Conservation (phyloP, 441 rosid genomes). For the Arabidopsis hybrid region DNA sequence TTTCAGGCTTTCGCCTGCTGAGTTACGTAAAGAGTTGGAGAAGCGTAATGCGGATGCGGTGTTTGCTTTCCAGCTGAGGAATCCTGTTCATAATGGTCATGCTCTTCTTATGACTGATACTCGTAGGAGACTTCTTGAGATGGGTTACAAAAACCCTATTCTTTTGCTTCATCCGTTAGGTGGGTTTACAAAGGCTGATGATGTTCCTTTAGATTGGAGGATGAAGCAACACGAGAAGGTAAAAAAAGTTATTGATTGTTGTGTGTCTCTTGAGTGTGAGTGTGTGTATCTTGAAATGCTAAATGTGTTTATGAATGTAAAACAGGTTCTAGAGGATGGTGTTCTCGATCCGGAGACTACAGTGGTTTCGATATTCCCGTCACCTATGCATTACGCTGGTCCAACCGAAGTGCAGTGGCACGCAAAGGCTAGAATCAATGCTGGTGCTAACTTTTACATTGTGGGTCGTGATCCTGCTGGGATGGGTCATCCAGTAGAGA, state of each 20-base stretch:
- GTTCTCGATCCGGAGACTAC: conserved; percentile 98
- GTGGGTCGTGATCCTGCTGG: conserved; percentile 99
- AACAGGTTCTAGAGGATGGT: conserved; percentile 91
- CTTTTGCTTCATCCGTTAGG: conserved; percentile 96
- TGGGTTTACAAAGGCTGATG: conserved; percentile 95
- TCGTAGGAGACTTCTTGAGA: conserved; percentile 81
- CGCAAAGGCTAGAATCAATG: conserved; percentile 96
- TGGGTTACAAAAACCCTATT: conserved; percentile 91
- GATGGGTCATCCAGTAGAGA: conserved; percentile 94
- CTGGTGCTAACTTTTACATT: conserved; percentile 96
- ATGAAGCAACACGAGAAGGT: conserved; percentile 99
- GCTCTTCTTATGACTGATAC: conserved; percentile 95
- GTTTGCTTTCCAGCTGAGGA: conserved; percentile 97
- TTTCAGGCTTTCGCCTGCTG: conserved; percentile 78
- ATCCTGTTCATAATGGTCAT: conserved; percentile 97
- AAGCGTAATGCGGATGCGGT: conserved; percentile 94
- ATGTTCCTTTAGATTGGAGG: conserved; percentile 93
- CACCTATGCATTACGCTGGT: conserved; percentile 98
- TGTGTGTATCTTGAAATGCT: conserved; percentile 18
- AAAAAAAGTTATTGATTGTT: neutral
- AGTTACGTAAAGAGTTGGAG: conserved; percentile 75
- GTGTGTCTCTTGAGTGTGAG: neutral
- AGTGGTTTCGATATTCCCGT: conserved; percentile 93
- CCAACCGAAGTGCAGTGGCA: conserved; percentile 99
- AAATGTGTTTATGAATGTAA: conserved; percentile 2